These are phyloP conservation scores for Diospyros lotus DNA, from an alignment of 148 eudicot genomes.

Conservation along the genomic window DNA sequence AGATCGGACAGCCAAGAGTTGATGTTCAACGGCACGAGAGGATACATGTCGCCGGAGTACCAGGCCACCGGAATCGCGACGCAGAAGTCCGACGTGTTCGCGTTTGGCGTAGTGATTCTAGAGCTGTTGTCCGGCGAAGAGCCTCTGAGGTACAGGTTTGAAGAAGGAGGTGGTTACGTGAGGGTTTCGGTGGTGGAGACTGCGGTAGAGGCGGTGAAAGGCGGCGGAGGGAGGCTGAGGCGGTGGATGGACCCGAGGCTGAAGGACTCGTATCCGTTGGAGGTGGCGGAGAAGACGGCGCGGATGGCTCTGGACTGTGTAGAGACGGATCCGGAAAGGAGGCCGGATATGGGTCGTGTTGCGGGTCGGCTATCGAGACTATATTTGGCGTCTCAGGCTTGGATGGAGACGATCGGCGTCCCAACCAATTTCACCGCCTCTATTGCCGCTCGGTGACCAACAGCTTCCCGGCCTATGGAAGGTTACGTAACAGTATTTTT, in stretches of 20 bases:
- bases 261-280: conserved; percentile 88
- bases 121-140: conserved; percentile 76
- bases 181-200: conserved; percentile 59
- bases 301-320: conserved; percentile 67
- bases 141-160: conserved; percentile 48
- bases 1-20: conserved; percentile 20
- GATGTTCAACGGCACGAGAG: conserved; percentile 77
- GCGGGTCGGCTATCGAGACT: conserved; percentile 74
- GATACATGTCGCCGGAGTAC: conserved; percentile 95
- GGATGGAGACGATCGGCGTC: conserved; percentile 63
- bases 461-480: neutral
- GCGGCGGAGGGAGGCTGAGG: conserved; percentile 49
- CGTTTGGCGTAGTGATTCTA: conserved; percentile 81
- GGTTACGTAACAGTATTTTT: too few species aligned
- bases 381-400: conserved; percentile 62
- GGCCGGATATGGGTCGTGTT: conserved; percentile 86
- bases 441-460: conserved; percentile 59
- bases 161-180: conserved; percentile 33
- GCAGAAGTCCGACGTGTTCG: conserved; percentile 70
- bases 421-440: conserved; percentile 58
- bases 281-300: conserved; percentile 54
- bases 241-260: conserved; percentile 71
- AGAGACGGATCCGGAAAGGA: conserved; percentile 58
- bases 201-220: conserved; percentile 63
- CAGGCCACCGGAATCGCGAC: conserved; percentile 53